A percentile compares a stretch with the other conserved stretches of the same genome.
phyloP scores from a whole-genome alignment of 1,139 yeast species.

The Hanseniaspora uvarum region DNA sequence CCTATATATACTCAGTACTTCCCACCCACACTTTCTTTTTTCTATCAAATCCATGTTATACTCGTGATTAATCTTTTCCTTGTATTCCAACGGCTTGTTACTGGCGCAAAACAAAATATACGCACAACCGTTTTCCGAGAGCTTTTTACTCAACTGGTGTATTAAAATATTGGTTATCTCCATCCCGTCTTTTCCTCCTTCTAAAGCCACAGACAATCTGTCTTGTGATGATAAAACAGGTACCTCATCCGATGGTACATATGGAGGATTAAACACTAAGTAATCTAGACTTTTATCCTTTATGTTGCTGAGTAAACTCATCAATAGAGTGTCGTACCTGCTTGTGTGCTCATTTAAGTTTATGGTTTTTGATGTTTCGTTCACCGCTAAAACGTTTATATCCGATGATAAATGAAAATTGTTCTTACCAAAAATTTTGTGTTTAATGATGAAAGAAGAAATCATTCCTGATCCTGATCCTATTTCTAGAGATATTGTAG shows the following conservation, averaged over 20 bases:
- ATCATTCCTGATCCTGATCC: slow-evolving; percentile 91
- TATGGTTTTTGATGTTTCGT: slow-evolving; percentile 44
- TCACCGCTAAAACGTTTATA: slow-evolving; percentile 67
- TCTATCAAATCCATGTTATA: slow-evolving; percentile 49
- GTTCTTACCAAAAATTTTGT: slow-evolving; percentile 25
- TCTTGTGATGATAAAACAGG: slow-evolving; percentile 38
- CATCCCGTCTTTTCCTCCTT: slow-evolving; percentile 91
- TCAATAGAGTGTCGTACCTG: slow-evolving; percentile 47
- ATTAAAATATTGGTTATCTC: slow-evolving; percentile 59
- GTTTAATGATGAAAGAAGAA: slow-evolving; percentile 50
- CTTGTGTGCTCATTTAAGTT: slow-evolving; percentile 31
- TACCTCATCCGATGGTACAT: slow-evolving; percentile 73
- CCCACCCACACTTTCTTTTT: slow-evolving; percentile 88
- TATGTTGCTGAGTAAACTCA: slow-evolving; percentile 46
- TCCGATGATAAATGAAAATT: slow-evolving; percentile 62
- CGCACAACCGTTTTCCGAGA: slow-evolving; percentile 58
- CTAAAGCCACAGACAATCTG: slow-evolving; percentile 82
- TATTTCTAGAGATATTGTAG: slow-evolving; percentile 64
- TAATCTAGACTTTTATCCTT: slow-evolving; percentile 48
- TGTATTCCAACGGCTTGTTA: slow-evolving; percentile 61
- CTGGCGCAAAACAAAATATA: slow-evolving; percentile 80
- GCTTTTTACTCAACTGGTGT: slow-evolving; percentile 38
- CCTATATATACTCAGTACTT: slow-evolving; percentile 64
- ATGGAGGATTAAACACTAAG: slow-evolving; percentile 85
- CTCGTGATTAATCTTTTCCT: slow-evolving; percentile 32